These are phyloP conservation scores for Pseudopediastrum boryanum DNA, from an alignment of 139 green algal species.

Conservation along the genomic window DNA sequence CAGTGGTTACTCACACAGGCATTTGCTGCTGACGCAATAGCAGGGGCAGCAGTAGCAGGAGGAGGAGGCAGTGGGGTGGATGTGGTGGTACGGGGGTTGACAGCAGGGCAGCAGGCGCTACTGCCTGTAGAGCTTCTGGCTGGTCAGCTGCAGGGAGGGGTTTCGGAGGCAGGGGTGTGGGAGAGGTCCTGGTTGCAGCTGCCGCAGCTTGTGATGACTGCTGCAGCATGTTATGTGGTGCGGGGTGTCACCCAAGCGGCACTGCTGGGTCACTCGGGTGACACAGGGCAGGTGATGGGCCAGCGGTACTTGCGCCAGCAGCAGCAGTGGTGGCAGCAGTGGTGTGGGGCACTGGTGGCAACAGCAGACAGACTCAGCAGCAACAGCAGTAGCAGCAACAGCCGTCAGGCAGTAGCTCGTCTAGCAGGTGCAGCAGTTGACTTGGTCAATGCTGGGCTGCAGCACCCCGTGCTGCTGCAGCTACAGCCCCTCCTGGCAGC, in stretches of 20 bases:
- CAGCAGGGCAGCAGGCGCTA: constrained; percentile 27
- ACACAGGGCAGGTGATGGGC: no score
- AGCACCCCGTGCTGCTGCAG: constrained; percentile 1
- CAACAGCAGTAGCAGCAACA: constrained; percentile 21
- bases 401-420: not conserved
- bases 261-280: no score
- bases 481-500: not conserved
- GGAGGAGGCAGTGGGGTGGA: constrained; percentile 3
- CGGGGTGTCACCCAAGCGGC: no score
- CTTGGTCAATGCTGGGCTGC: not conserved
- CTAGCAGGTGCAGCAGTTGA: not conserved
- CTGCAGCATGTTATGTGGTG: constrained; percentile 5
- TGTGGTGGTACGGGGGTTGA: not conserved
- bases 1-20: constrained; percentile 38
- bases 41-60: not conserved
- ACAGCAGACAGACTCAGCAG: constrained; percentile 22
- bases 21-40: constrained; percentile 10
- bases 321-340: constrained; percentile 25
- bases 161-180: constrained; percentile 14
- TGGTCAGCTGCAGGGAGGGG: constrained; percentile 22
- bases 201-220: not conserved
- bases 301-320: constrained; percentile 1
- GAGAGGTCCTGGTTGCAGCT: constrained; percentile 19
- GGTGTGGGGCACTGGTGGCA: constrained; percentile 21
- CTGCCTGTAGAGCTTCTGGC: constrained; percentile 27